These are phyloP conservation scores for Aspergillus jensenii DNA, from an alignment of 2,329 filamentous ascomycete genomes.

Conservation along the genomic window DNA sequence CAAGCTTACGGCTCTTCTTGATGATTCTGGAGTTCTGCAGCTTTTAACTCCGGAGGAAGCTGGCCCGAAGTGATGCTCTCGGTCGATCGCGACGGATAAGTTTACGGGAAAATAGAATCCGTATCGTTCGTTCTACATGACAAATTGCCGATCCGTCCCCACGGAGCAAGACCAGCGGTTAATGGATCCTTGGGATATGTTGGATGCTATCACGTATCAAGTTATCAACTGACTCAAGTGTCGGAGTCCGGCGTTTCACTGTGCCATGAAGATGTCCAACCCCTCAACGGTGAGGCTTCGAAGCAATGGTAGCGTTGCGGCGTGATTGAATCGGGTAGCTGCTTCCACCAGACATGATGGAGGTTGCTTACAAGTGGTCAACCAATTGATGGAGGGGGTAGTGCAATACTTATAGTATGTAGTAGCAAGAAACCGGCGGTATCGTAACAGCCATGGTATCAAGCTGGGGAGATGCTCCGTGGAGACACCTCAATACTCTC, in stretches of 20 bases:
- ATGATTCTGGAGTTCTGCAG: not conserved
- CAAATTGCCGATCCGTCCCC: conserved; percentile 38
- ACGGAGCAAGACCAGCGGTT: conserved; percentile 27
- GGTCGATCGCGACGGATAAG: conserved; percentile 8
- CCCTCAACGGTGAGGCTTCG: not conserved
- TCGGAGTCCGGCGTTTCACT: not conserved
- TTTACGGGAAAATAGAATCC: conserved; percentile 39
- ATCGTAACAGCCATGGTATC: not conserved
- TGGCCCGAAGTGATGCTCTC: conserved; percentile 13
- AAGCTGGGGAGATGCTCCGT: conserved; percentile 2
- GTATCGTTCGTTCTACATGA: conserved; percentile 29
- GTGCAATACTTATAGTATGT: not conserved
- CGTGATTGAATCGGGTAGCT: not conserved
- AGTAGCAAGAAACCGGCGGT: not conserved
- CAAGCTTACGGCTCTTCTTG: not conserved
- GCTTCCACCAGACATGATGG: not conserved
- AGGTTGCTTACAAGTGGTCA: conserved; percentile 4
- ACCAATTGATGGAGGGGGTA: not conserved
- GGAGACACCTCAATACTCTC: conserved; percentile 7
- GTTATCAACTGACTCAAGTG: not conserved
- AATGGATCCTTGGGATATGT: not conserved
- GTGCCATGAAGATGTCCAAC: not conserved
- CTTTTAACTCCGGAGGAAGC: conserved; percentile 23
- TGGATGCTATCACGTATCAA: not conserved
- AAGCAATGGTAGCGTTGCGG: not conserved